Evolutionary conservation across 805 yeast genomes (phyloP).

Genomic region (Pichia occidentalis): DNA sequence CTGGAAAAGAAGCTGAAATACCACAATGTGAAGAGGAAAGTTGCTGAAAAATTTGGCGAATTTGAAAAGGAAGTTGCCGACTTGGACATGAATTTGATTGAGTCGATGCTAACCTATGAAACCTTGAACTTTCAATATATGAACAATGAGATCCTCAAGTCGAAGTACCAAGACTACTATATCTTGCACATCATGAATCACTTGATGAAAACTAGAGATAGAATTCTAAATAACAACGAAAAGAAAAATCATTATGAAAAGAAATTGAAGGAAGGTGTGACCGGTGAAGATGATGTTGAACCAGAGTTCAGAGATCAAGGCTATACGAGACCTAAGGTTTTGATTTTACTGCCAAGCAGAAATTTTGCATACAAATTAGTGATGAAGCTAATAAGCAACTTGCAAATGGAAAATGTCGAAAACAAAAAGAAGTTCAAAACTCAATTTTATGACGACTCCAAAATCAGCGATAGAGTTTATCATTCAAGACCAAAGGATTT

Average conservation of each 20-base stretch:
- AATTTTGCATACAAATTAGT: conserved; percentile 68
- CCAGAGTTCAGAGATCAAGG: conserved; percentile 87
- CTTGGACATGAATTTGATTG: conserved; percentile 48
- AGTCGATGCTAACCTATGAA: conserved; percentile 64
- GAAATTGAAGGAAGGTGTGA: conserved; percentile 31
- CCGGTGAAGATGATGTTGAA: conserved; percentile 28
- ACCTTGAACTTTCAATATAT: conserved; percentile 56
- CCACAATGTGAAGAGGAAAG: conserved; percentile 43
- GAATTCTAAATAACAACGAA: conserved; percentile 70
- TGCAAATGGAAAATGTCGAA: conserved; percentile 72
- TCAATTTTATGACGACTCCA: conserved; percentile 54
- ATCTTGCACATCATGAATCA: conserved; percentile 75
- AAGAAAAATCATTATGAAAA: conserved; percentile 39
- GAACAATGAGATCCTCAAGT: conserved; percentile 34
- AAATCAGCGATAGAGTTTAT: conserved; percentile 23
- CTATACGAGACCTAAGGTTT: conserved; percentile 84
- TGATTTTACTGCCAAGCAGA: conserved; percentile 80
- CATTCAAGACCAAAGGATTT: conserved; percentile 77
- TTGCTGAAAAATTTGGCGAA: conserved; percentile 31
- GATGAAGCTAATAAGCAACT: conserved; percentile 48
- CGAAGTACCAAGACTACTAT: conserved; percentile 53
- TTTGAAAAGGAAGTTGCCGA: conserved; percentile 27
- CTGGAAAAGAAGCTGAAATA: conserved; percentile 18
- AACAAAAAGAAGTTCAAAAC: conserved; percentile 67
- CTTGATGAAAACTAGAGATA: conserved; percentile 77